Conservation (phyloP, 306 rosid genomes). For the Ammopiptanthus mongolicus region DNA sequence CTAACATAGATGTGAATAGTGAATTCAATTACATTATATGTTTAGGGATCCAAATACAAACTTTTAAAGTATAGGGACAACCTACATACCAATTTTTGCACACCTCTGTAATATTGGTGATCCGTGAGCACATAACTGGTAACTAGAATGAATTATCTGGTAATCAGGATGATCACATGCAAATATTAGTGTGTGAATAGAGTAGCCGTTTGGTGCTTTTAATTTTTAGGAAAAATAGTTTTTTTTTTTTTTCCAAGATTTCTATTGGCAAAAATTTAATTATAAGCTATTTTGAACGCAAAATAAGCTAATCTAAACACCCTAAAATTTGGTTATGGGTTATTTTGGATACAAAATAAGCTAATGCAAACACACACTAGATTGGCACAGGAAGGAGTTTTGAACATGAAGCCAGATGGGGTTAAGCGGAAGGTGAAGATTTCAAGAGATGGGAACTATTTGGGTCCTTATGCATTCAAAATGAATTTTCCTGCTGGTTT, state of each 20-base stretch:
- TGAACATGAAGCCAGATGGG: constrained; percentile 16
- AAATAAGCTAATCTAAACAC: background rate
- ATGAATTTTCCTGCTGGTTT: constrained; percentile 64
- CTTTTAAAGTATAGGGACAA: too few species aligned
- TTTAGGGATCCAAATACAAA: too few species aligned
- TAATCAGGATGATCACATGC: background rate
- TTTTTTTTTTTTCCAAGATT: too few species aligned
- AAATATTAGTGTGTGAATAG: background rate
- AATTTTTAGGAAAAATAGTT: background rate
- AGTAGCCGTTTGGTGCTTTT: background rate
- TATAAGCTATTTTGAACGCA: background rate
- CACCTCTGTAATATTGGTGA: too few species aligned
- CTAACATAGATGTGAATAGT: too few species aligned
- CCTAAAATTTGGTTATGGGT: background rate
- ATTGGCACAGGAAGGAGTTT: constrained; percentile 35
- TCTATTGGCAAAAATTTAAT: too few species aligned
- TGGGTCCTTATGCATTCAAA: constrained; percentile 58
- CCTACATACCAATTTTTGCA: too few species aligned
- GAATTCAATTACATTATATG: too few species aligned
- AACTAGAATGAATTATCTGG: background rate
- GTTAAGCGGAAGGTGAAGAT: constrained; percentile 46
- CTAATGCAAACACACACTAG: background rate
- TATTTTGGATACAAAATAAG: background rate
- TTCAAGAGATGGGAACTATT: constrained; percentile 62
- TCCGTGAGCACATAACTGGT: background rate